A percentile compares a stretch with the other conserved stretches of the same genome.
These are phyloP conservation scores for Talaromyces rugulosus DNA, from an alignment of 2,329 filamentous ascomycete species.

Conservation along the genomic window DNA sequence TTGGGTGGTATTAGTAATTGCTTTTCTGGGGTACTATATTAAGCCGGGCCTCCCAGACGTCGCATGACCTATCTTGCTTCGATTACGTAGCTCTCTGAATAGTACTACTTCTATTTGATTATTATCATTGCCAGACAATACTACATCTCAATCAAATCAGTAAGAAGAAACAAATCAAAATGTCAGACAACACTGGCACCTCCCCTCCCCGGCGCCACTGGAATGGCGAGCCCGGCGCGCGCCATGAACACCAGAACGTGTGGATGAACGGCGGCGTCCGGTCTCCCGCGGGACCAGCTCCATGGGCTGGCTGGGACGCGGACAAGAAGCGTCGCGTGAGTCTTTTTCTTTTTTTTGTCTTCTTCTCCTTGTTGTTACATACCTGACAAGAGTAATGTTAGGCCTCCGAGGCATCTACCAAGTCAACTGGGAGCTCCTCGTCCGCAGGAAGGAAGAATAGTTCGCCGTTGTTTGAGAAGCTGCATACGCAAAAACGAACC, in stretches of 20 bases:
- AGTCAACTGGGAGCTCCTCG: constrained; percentile 13
- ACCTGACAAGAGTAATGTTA: neutral
- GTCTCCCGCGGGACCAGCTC: constrained; percentile 19
- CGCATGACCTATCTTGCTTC: neutral
- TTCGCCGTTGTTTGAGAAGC: constrained; percentile 2
- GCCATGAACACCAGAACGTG: constrained; percentile 33
- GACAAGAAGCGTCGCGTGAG: constrained; percentile 24
- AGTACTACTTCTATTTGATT: neutral
- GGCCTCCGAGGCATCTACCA: constrained; percentile 18
- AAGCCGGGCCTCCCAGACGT: neutral
- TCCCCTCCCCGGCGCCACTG: constrained; percentile 28
- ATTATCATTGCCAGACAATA: neutral
- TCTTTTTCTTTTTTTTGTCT: neutral
- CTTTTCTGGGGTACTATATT: neutral
- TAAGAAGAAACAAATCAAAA: neutral
- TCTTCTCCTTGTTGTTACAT: neutral
- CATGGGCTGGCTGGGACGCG: constrained; percentile 18
- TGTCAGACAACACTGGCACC: constrained; percentile 14
- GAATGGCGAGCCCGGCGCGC: constrained; percentile 30
- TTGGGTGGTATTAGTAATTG: neutral
- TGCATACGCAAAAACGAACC: constrained; percentile 9
- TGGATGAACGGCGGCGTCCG: constrained; percentile 31
- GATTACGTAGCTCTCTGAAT: neutral
- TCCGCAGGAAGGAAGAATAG: neutral
- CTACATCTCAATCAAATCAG: neutral